phyloP scores from a whole-genome alignment of 2,329 filamentous ascomycete genomes.

The Neofusicoccum laricinum region DNA sequence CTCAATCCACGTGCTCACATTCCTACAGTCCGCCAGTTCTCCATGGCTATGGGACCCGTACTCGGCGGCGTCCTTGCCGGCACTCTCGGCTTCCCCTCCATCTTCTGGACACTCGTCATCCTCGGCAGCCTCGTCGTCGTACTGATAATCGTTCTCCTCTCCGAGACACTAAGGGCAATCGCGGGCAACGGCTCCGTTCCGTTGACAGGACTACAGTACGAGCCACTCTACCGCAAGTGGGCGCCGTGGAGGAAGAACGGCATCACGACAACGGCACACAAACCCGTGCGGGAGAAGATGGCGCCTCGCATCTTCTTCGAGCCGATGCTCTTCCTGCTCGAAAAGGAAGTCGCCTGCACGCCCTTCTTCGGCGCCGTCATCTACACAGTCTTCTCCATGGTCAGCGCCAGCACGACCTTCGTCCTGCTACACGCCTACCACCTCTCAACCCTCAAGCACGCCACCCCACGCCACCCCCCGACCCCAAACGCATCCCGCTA shows the following conservation, averaged over 20 bases:
- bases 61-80: slow-evolving; percentile 50
- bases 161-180: slow-evolving; percentile 37
- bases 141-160: slow-evolving; percentile 31
- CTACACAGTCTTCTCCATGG: slow-evolving; percentile 57
- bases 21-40: not conserved
- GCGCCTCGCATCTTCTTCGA: not conserved
- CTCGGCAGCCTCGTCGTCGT: slow-evolving; percentile 38
- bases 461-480: not conserved
- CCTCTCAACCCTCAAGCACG: slow-evolving; percentile 39
- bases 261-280: not conserved
- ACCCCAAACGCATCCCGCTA: not conserved
- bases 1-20: not conserved
- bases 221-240: not conserved
- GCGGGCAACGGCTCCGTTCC: slow-evolving; percentile 20
- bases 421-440: slow-evolving; percentile 47
- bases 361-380: slow-evolving; percentile 50
- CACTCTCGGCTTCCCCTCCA: slow-evolving; percentile 49
- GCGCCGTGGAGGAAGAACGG: not conserved
- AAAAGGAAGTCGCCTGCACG: slow-evolving; percentile 41
- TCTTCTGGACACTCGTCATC: slow-evolving; percentile 56
- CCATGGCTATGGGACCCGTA: slow-evolving; percentile 45
- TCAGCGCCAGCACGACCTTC: slow-evolving; percentile 52
- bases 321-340: slow-evolving; percentile 15
- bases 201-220: not conserved
- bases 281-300: not conserved